Conservation (phyloP, 179 eudicot species). For the Patellifolia procumbens region DNA sequence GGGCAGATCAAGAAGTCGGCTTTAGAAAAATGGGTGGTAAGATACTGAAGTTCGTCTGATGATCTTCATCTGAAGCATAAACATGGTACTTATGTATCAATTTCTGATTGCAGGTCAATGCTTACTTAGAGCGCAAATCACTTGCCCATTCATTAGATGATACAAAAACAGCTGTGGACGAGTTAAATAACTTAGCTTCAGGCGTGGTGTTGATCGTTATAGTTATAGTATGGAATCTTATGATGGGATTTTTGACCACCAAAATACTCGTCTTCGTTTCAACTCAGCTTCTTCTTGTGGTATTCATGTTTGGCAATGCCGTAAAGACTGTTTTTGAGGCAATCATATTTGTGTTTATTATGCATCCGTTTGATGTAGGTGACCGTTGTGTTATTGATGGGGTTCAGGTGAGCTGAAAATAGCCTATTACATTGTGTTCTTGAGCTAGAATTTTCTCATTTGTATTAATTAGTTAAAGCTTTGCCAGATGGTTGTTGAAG, state of each 20-base stretch:
- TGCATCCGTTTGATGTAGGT: slow-evolving; percentile 83
- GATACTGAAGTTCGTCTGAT: not conserved
- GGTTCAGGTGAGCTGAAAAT: slow-evolving; percentile 49
- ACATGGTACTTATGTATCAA: not conserved
- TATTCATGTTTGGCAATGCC: slow-evolving; percentile 58
- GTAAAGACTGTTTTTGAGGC: slow-evolving; percentile 59
- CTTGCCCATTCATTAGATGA: slow-evolving; percentile 65
- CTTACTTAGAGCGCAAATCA: slow-evolving; percentile 60
- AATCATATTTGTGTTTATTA: slow-evolving; percentile 56
- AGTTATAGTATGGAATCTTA: slow-evolving; percentile 53
- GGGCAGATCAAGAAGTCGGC: slow-evolving; percentile 61
- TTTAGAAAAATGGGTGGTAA: slow-evolving; percentile 81
- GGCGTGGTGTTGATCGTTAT: slow-evolving; percentile 38
- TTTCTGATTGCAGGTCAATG: slow-evolving; percentile 50
- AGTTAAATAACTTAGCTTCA: slow-evolving; percentile 54
- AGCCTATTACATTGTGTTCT: not conserved
- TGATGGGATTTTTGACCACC: slow-evolving; percentile 66
- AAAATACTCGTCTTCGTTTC: slow-evolving; percentile 60
- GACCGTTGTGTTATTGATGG: slow-evolving; percentile 82
- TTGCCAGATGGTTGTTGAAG: slow-evolving; percentile 59
- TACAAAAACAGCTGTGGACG: slow-evolving; percentile 69
- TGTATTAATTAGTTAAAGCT: not conserved
- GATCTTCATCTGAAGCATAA: too few species aligned
- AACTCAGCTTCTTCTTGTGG: slow-evolving; percentile 60
- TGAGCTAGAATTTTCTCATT: not conserved